These are phyloP conservation scores for Suillus plorans DNA, from an alignment of 768 basidiomycete genomes.

Conservation along the genomic window DNA sequence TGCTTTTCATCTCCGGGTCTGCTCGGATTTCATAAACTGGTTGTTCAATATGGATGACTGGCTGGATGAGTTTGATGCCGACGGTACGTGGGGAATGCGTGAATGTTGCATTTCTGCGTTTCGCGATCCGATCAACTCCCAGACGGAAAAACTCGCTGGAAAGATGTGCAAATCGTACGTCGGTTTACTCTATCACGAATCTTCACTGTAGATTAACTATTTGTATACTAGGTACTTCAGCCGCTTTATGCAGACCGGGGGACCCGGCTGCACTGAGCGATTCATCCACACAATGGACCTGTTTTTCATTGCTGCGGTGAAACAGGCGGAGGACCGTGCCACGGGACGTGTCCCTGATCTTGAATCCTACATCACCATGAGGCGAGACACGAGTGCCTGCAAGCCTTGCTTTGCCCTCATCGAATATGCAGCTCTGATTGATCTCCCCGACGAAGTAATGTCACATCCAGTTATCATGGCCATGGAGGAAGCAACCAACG, in stretches of 20 bases:
- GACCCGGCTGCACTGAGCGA: conserved; percentile 39
- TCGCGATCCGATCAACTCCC: conserved; percentile 26
- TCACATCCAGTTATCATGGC: conserved; percentile 48
- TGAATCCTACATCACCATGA: conserved; percentile 51
- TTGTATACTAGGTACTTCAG: conserved; percentile 33
- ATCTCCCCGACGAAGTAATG: conserved; percentile 54
- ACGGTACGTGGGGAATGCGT: conserved; percentile 30
- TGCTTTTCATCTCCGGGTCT: conserved; percentile 51
- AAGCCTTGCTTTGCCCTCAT: conserved; percentile 51
- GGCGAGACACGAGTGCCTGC: conserved; percentile 54
- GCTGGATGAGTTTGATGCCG: conserved; percentile 34
- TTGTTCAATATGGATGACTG: conserved; percentile 33
- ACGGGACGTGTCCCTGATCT: conserved; percentile 40
- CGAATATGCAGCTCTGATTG: conserved; percentile 53
- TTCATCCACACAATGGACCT: conserved; percentile 40
- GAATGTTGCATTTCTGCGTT: conserved; percentile 30
- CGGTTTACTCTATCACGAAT: not conserved
- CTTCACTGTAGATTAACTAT: conserved; percentile 9
- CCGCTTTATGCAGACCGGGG: conserved; percentile 37
- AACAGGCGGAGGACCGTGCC: conserved; percentile 44
- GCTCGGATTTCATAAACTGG: conserved; percentile 56
- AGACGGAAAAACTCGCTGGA: conserved; percentile 29
- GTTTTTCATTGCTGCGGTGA: conserved; percentile 42
- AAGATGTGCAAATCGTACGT: conserved; percentile 36
- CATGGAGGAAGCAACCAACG: conserved; percentile 48